Conservation (phyloP, 2,329 filamentous ascomycete species). For the Ascocoryne sarcoides region DNA sequence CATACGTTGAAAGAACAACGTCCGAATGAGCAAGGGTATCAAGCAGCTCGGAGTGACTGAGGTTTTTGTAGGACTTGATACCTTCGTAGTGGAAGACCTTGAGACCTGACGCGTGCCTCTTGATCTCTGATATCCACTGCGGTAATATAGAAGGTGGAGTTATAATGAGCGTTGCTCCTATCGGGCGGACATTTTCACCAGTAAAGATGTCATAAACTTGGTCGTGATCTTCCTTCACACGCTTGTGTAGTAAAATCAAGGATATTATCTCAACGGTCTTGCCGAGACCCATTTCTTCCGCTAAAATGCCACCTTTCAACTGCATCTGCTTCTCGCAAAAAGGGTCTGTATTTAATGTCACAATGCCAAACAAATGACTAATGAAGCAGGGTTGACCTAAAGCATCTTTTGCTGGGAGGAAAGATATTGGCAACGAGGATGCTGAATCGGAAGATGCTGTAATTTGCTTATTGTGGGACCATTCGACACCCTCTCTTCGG, state of each 20-base stretch:
- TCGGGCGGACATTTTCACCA: slow-evolving; percentile 36
- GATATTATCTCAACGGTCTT: slow-evolving; percentile 72
- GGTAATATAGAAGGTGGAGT: slow-evolving; percentile 45
- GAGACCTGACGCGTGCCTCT: slow-evolving; percentile 48
- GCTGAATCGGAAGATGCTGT: neutral
- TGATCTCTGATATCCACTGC: slow-evolving; percentile 55
- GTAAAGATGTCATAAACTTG: slow-evolving; percentile 33
- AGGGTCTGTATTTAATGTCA: slow-evolving; percentile 39
- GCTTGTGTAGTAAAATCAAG: slow-evolving; percentile 56
- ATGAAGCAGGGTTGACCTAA: slow-evolving; percentile 41
- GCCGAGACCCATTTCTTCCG: slow-evolving; percentile 77
- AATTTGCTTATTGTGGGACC: slow-evolving; percentile 24
- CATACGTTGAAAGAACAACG: slow-evolving; percentile 56
- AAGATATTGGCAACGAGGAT: slow-evolving; percentile 32
- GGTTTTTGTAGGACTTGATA: slow-evolving; percentile 26
- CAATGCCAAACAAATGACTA: slow-evolving; percentile 54
- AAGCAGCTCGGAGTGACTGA: slow-evolving; percentile 30
- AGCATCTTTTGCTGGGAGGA: slow-evolving; percentile 36
- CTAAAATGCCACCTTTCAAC: slow-evolving; percentile 43
- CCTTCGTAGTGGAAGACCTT: slow-evolving; percentile 50
- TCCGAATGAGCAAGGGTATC: slow-evolving; percentile 42
- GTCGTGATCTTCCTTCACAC: slow-evolving; percentile 18
- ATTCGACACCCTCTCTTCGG: slow-evolving; percentile 52
- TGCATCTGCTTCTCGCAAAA: slow-evolving; percentile 36
- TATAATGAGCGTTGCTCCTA: slow-evolving; percentile 52